Evolutionary conservation across 75 land plant genomes (phyloP), one percentile per base, ranked within the genome.

Genomic region (Azolla pinnata): DNA sequence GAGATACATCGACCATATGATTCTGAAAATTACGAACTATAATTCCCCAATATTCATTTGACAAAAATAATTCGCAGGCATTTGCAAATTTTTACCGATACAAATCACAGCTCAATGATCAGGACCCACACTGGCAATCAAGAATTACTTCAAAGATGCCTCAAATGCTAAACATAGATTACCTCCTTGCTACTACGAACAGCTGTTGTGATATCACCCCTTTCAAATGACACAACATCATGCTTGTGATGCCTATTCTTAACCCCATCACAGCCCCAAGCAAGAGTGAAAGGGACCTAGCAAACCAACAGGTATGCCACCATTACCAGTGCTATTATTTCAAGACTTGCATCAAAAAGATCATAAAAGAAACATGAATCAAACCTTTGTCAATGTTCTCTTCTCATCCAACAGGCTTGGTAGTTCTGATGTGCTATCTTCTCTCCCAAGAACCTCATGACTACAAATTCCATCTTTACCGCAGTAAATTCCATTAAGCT

Each of bases 101-200:
- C n/a, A n/a, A 29, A 55, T 18, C 30, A 55, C 57, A 55, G 18
- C 33, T 29, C n/a, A 55, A 20, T 18, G 17, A 18, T n/a, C n/a
- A n/a, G n/a, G n/a, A n/a, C n/a, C n/a, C n/a, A n/a, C n/a, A n/a
- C n/a, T n/a, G n/a, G n/a, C n/a, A n/a, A n/a, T n/a, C n/a, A n/a
- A n/a, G n/a, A n/a, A n/a, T n/a, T n/a, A n/a, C n/a, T n/a, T n/a
- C n/a, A n/a, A n/a, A n/a, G n/a, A n/a, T n/a, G n/a, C n/a, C n/a
- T n/a, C n/a, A n/a, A n/a, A n/a, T n/a, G n/a, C n/a, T n/a, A 14
- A 42, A n/a, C 16, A 23, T 28, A 25, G 27, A 57, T 27, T 61
- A 93, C 98, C 90, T 93, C 90, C 57, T 80, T 93, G 72, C 73
- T 89, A 63, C 83, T 85, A 56, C 96, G 86, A 24, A 75, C 79